Conservation (phyloP, 179 eudicot species). For the Beta lomatogona region DNA sequence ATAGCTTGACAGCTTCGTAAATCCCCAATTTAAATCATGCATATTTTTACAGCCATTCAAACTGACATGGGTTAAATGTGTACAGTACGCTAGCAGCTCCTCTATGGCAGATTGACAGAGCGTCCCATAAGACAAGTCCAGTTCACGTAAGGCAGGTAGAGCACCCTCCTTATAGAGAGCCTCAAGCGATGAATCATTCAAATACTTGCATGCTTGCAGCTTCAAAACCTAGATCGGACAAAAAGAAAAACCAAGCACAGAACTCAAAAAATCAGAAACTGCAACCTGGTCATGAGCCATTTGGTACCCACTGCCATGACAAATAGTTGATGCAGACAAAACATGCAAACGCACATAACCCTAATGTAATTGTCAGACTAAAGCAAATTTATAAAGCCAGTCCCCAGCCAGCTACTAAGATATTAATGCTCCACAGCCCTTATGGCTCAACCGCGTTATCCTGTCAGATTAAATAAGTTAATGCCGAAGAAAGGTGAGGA, state of each 20-base stretch:
- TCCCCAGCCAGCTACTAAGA: no score
- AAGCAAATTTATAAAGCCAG: no score
- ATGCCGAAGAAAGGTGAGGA: no score
- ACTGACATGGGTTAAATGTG: constrained; percentile 88
- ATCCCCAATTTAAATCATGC: constrained; percentile 91
- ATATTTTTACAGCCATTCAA: constrained; percentile 92
- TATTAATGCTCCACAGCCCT: no score
- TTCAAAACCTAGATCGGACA: constrained; percentile 59
- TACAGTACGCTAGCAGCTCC: constrained; percentile 81
- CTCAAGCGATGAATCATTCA: constrained; percentile 71
- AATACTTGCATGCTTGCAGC: constrained; percentile 97
- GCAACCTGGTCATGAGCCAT: background rate
- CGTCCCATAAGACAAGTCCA: constrained; percentile 94
- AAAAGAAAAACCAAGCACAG: background rate
- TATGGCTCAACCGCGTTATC: no score
- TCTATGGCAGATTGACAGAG: constrained; percentile 84
- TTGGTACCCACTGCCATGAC: background rate
- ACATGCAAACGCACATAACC: no score
- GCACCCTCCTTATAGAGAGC: constrained; percentile 84
- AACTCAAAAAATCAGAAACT: no score
- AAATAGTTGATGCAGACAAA: no score
- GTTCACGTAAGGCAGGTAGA: constrained; percentile 77
- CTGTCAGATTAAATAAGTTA: no score
- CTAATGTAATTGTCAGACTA: no score
- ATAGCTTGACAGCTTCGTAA: constrained; percentile 24